Conservation (phyloP, 1,284 basidiomycete species). For the Puccinia triticina region DNA sequence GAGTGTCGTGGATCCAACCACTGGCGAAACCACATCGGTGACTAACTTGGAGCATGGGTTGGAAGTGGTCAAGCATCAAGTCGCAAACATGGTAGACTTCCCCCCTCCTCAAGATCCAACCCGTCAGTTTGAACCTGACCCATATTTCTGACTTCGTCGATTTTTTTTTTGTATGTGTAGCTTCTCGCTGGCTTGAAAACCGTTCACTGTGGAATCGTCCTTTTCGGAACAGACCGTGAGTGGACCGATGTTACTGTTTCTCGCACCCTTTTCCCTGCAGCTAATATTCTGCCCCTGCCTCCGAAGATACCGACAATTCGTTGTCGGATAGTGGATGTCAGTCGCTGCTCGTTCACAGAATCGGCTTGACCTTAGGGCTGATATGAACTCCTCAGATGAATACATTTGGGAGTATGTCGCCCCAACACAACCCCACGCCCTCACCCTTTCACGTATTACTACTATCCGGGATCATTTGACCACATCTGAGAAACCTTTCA, state of each 20-base stretch:
- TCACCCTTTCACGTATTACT: conserved; percentile 22
- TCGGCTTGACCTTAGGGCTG: not conserved
- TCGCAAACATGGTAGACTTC: conserved; percentile 22
- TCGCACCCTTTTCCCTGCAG: not conserved
- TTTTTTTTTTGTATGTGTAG: not conserved
- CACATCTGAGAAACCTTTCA: not conserved
- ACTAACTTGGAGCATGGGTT: conserved; percentile 42
- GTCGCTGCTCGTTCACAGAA: conserved; percentile 1
- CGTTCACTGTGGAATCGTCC: conserved; percentile 49
- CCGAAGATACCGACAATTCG: conserved; percentile 34
- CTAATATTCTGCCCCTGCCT: not conserved
- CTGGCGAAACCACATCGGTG: not conserved
- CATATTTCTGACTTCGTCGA: not conserved
- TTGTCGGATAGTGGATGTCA: conserved; percentile 39
- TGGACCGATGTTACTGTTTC: not conserved
- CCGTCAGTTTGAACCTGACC: not conserved
- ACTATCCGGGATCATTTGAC: conserved; percentile 5
- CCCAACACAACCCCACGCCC: conserved; percentile 24
- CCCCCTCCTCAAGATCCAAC: not conserved
- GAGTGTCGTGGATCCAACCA: conserved; percentile 5
- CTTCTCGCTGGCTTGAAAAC: conserved; percentile 46
- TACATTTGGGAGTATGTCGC: conserved; percentile 36
- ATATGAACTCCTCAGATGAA: conserved; percentile 21
- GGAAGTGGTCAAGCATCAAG: conserved; percentile 37
- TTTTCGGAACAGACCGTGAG: conserved; percentile 44